phyloP scores from a whole-genome alignment of 768 basidiomycete species.

The Kwoniella dendrophila region DNA sequence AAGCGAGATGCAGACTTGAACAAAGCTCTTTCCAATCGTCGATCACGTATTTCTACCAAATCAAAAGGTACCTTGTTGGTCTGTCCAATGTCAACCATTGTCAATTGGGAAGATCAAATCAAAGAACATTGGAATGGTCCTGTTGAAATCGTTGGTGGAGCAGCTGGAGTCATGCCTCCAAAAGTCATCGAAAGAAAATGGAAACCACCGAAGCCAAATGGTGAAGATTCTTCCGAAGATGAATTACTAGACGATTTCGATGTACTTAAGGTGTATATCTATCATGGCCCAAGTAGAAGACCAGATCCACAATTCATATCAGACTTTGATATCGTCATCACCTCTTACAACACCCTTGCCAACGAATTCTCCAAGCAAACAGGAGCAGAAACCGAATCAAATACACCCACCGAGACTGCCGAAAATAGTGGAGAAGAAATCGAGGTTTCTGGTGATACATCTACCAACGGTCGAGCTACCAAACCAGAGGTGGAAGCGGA shows the following conservation, averaged over 20 bases:
- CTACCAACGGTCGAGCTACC: slow-evolving; percentile 59
- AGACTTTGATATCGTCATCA: slow-evolving; percentile 95
- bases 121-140: slow-evolving; percentile 93
- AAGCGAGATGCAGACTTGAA: slow-evolving; percentile 63
- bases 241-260: slow-evolving; percentile 53
- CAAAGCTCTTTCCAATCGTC: slow-evolving; percentile 28
- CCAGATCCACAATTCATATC: slow-evolving; percentile 84
- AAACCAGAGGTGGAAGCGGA: slow-evolving; percentile 54
- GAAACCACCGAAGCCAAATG: slow-evolving; percentile 44
- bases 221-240: slow-evolving; percentile 42
- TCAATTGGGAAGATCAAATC: slow-evolving; percentile 99
- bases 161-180: slow-evolving; percentile 54
- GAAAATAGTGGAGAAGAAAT: slow-evolving; percentile 63
- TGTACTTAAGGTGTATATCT: slow-evolving; percentile 71
- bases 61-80: slow-evolving; percentile 93
- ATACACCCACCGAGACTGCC: slow-evolving; percentile 49
- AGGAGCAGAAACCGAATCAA: slow-evolving; percentile 63
- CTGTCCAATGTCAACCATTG: slow-evolving; percentile 92
- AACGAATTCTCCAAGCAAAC: slow-evolving; percentile 91
- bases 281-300: slow-evolving; percentile 86
- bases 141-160: slow-evolving; percentile 79
- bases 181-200: slow-evolving; percentile 37
- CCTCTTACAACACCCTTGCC: slow-evolving; percentile 92
- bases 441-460: slow-evolving; percentile 71
- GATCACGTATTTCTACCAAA: slow-evolving; percentile 55